Evolutionary conservation across 768 basidiomycete species (phyloP).

Genomic region (Kwoniella mangroviensis): DNA sequence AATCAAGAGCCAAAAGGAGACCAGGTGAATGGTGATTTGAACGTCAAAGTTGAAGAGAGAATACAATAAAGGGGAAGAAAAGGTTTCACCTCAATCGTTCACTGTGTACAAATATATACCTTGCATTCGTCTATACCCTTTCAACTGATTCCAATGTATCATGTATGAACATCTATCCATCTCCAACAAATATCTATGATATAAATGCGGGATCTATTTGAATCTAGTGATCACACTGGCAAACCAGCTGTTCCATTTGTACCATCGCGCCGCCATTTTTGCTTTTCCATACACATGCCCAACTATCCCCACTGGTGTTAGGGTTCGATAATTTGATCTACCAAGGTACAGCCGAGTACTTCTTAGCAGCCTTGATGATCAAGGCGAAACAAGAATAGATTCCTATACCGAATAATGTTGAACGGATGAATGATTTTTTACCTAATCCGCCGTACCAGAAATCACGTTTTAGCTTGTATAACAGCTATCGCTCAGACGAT

Average conservation of each 20-base stretch:
- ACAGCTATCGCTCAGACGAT: not conserved
- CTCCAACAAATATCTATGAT: too few species aligned
- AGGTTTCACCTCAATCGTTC: not conserved
- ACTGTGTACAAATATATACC: not conserved
- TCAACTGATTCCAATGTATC: not conserved
- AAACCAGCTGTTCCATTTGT: too few species aligned
- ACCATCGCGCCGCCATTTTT: too few species aligned
- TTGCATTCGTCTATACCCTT: not conserved
- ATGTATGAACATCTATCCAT: not conserved
- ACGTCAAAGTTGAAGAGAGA: slow-evolving; percentile 4
- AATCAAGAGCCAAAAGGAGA: not conserved
- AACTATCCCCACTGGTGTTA: too few species aligned
- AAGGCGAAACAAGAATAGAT: slow-evolving; percentile 24
- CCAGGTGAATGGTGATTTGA: slow-evolving; percentile 9
- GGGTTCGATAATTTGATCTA: slow-evolving; percentile 1
- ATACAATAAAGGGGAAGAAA: not conserved
- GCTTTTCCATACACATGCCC: too few species aligned
- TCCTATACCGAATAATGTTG: slow-evolving; percentile 23
- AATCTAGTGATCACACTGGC: too few species aligned
- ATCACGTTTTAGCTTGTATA: not conserved
- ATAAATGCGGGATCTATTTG: too few species aligned
- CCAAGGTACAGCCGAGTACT: slow-evolving; percentile 18
- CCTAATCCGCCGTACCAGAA: not conserved
- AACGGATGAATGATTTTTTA: slow-evolving; percentile 20
- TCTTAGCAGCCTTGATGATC: slow-evolving; percentile 26